Conservation (phyloP, 169 alveolate species). For the Eimeria tenella region DNA sequence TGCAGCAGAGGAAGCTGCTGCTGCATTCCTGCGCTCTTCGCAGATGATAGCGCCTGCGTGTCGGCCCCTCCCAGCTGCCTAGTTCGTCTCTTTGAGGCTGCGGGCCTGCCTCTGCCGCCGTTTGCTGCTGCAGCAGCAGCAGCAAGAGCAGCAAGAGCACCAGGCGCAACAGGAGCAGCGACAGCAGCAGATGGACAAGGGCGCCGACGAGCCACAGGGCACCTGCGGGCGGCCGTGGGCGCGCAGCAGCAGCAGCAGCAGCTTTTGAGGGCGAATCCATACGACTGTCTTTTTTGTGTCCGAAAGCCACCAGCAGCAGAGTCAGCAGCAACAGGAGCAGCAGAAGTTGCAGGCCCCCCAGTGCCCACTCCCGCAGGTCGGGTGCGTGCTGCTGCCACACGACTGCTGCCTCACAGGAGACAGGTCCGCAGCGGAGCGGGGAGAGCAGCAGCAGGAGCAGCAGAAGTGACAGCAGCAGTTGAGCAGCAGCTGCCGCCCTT, state of each 20-base stretch:
- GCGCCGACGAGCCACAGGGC: background rate
- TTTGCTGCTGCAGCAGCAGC: slow-evolving; percentile 42
- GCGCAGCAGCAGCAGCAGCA: background rate
- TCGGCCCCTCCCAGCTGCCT: slow-evolving; percentile 26
- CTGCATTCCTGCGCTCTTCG: background rate
- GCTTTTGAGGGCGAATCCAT: background rate
- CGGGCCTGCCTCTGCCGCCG: slow-evolving; percentile 46
- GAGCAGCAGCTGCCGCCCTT: background rate
- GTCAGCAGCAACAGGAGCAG: slow-evolving; percentile 42
- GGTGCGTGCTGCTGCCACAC: background rate
- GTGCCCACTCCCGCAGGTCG: background rate
- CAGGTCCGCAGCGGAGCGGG: background rate
- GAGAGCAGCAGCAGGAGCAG: slow-evolving; percentile 63
- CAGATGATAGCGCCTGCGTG: slow-evolving; percentile 1
- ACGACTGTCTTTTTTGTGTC: background rate
- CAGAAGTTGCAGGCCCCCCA: slow-evolving; percentile 21
- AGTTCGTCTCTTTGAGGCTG: slow-evolving; percentile 27
- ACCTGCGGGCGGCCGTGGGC: background rate
- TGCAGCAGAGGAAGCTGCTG: background rate
- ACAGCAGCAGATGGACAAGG: background rate
- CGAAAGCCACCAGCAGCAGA: slow-evolving; percentile 30
- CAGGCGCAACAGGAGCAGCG: background rate
- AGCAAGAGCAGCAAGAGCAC: background rate
- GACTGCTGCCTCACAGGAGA: background rate
- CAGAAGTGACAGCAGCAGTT: slow-evolving; percentile 44